phyloP scores from a whole-genome alignment of 2,329 filamentous ascomycete genomes.

The Fusarium abutilonis region DNA sequence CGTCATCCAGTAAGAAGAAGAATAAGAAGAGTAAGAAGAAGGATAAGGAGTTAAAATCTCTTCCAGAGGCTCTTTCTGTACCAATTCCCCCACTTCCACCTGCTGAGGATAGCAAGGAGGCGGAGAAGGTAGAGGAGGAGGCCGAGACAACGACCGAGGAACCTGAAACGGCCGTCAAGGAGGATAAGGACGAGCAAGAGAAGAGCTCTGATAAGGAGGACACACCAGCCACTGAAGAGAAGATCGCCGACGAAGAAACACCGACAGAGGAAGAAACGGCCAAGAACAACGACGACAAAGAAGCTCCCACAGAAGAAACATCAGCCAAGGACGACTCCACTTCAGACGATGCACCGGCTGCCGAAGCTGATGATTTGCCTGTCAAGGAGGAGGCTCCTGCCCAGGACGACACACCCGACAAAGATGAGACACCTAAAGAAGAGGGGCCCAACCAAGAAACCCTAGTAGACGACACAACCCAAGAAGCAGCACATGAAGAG shows the following conservation, averaged over 20 bases:
- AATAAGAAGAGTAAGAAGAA: conserved; percentile 44
- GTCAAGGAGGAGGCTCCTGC: conserved; percentile 8
- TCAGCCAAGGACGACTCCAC: conserved; percentile 9
- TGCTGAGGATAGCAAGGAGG: conserved; percentile 29
- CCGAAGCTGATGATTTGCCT: conserved; percentile 13
- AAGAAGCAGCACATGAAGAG: conserved; percentile 1
- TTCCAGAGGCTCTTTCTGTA: conserved; percentile 5
- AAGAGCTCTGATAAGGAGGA: conserved; percentile 15
- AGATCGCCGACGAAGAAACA: conserved; percentile 13
- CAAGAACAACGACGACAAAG: conserved; percentile 14
- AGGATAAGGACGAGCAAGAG: conserved; percentile 22
- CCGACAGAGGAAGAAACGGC: conserved; percentile 3
- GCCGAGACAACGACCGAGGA: conserved; percentile 22
- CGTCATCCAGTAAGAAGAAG: conserved; percentile 32
- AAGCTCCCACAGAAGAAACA: conserved; percentile 19
- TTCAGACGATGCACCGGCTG: conserved; percentile 6
- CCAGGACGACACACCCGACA: conserved; percentile 6
- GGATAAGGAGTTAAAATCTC: conserved; percentile 19
- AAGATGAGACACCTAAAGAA: conserved; percentile 8
- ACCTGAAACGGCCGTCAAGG: conserved; percentile 19
- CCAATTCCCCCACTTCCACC: conserved; percentile 11
- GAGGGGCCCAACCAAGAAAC: conserved; percentile 16
- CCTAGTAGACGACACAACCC: conserved; percentile 11
- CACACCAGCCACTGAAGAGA: conserved; percentile 9
- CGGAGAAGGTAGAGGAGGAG: conserved; percentile 32